Evolutionary conservation across 345 rosid species (phyloP), one percentile per base, ranked within the genome.

Genomic region (Sonneratia caseolaris): DNA sequence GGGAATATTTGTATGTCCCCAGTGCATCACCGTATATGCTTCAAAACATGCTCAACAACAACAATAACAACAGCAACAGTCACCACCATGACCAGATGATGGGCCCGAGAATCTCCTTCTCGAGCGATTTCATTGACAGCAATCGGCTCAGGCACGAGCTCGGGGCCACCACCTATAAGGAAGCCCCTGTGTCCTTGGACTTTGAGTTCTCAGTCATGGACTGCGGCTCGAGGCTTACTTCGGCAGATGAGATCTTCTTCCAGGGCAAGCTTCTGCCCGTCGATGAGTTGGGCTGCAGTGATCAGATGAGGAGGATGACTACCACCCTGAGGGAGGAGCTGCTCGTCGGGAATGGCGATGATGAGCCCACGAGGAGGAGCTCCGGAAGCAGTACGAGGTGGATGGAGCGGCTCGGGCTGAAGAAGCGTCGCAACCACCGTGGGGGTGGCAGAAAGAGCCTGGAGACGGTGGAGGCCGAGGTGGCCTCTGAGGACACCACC

Each of bases 91-190:
- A 80, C 69, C 73, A 73, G 18, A 76, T 86, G 86, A 75, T 86
- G 86, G 90, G 88, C 72, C 93, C 96, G 71, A 92, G 97, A 76
- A 92, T 92, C 83, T 92, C 97, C 48, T 92, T 92, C 82, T 92
- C 97, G 35, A 90, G 76, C 64, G 96, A 89, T 68, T 89, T 92
- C 66, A 87, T 80, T 18, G 89, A 89, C 72, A 48, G 81, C 56
- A 71, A 81, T 43, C 80, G 82, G 51, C 80, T 38, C 49, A 10
- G 70, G 27, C 7, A n/a, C 43, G 81, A 22, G 75, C 75, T 37
- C 59, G 43, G 68, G 77, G 75, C 72, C n/a, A 81, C 76, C 53
- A 81, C 76, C 53, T 89, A 89, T 70, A 89, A 84, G 62, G 97
- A 92, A 77, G 96, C 93, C 64, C 96, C 97, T 4, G 97, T 88